A percentile compares a stretch with the other conserved stretches of the same genome.
Conservation (phyloP, 805 yeast genomes). For the Wickerhamiella parazyma region DNA sequence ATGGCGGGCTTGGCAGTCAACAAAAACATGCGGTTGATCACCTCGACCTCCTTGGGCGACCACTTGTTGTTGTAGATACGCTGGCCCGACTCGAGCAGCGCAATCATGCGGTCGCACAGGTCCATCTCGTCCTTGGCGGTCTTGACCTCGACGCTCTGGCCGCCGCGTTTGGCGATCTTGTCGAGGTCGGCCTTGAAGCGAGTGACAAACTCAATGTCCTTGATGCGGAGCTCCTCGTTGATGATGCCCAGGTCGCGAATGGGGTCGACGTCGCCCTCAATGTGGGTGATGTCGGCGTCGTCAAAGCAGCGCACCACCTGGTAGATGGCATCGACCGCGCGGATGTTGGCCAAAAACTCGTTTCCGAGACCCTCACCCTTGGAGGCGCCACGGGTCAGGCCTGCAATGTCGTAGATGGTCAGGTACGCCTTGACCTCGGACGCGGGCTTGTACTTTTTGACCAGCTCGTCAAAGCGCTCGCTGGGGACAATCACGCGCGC, state of each 20-base stretch:
- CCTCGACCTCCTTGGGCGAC: slow-evolving; percentile 84
- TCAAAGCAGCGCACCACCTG: slow-evolving; percentile 97
- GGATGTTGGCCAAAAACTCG: slow-evolving; percentile 88
- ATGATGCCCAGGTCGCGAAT: slow-evolving; percentile 88
- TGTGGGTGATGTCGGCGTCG: slow-evolving; percentile 94
- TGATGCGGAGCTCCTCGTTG: slow-evolving; percentile 79
- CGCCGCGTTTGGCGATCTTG: slow-evolving; percentile 75
- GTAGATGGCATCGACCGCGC: slow-evolving; percentile 95
- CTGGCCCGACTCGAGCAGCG: slow-evolving; percentile 65
- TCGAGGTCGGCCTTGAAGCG: slow-evolving; percentile 68
- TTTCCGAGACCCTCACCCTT: slow-evolving; percentile 97
- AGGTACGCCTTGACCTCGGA: slow-evolving; percentile 81
- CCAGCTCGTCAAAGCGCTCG: slow-evolving; percentile 35
- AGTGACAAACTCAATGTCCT: slow-evolving; percentile 89
- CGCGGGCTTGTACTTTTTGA: slow-evolving; percentile 57
- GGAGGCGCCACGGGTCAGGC: slow-evolving; percentile 92
- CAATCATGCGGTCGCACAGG: slow-evolving; percentile 60
- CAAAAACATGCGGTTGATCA: slow-evolving; percentile 71
- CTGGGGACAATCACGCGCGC: slow-evolving; percentile 43
- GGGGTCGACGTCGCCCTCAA: slow-evolving; percentile 94
- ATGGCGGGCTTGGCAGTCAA: slow-evolving; percentile 94
- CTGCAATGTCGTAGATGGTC: slow-evolving; percentile 94
- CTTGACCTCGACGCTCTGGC: slow-evolving; percentile 79
- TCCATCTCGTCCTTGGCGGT: slow-evolving; percentile 75
- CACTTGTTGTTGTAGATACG: slow-evolving; percentile 80